Evolutionary conservation across 768 basidiomycete species (phyloP).

Genomic region (Pulveroboletus sp.): DNA sequence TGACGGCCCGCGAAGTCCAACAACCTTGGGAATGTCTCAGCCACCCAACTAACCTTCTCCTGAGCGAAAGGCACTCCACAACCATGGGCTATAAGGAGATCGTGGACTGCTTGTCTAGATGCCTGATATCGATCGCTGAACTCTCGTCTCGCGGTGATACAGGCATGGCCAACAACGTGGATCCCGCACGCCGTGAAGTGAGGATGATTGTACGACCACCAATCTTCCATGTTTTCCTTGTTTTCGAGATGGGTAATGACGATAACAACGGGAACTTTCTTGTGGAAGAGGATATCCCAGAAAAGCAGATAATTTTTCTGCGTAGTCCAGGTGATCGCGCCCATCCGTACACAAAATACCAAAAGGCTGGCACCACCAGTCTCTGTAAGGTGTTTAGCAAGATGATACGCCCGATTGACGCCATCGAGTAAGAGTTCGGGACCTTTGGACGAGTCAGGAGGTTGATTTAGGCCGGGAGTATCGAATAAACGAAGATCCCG

Average conservation of each 20-base stretch:
- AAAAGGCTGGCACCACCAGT: conserved; percentile 39
- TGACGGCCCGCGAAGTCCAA: conserved; percentile 21
- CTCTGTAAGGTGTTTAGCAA: conserved; percentile 30
- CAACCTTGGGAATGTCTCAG: conserved; percentile 21
- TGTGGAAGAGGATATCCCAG: conserved; percentile 32
- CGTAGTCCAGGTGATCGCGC: conserved; percentile 27
- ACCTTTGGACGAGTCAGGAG: conserved; percentile 20
- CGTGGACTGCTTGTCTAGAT: conserved; percentile 22
- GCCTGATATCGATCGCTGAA: conserved; percentile 24
- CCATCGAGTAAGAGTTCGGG: conserved; percentile 25
- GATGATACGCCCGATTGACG: conserved; percentile 31
- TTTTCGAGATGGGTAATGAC: conserved; percentile 36
- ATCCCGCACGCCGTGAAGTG: conserved; percentile 23
- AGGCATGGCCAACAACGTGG: conserved; percentile 29
- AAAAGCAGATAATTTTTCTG: conserved; percentile 32
- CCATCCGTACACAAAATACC: conserved; percentile 36
- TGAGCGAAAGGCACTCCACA: conserved; percentile 16
- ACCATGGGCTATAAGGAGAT: conserved; percentile 20
- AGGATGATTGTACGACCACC: conserved; percentile 31
- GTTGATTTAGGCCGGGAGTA: conserved; percentile 32
- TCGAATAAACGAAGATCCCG: conserved; percentile 27
- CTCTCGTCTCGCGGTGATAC: conserved; percentile 31
- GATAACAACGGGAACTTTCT: conserved; percentile 29
- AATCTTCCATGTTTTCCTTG: conserved; percentile 34
- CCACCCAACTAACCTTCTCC: conserved; percentile 25